Percentiles rank a stretch among this genome's conserved stretches.
These are phyloP conservation scores for Lathyrus tuberosus DNA, from an alignment of 306 rosid species.

Conservation along the genomic window DNA sequence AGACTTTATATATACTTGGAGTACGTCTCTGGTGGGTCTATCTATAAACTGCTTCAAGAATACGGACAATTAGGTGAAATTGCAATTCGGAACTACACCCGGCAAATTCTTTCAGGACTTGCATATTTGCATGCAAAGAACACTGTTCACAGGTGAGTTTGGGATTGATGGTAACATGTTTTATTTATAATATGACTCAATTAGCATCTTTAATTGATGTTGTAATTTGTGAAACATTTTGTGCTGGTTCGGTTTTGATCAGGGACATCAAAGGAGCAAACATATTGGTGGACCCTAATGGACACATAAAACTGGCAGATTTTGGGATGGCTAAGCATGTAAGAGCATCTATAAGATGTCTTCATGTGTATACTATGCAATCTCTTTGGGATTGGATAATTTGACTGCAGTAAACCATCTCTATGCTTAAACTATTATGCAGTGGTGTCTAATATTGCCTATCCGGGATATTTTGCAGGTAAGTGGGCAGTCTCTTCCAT, in stretches of 20 bases:
- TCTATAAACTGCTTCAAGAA: slow-evolving; percentile 83
- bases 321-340: slow-evolving; percentile 99
- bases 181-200: slow-evolving; percentile 26
- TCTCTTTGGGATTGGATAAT: slow-evolving; percentile 41
- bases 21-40: slow-evolving; percentile 94
- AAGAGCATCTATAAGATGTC: slow-evolving; percentile 65
- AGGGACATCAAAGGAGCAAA: slow-evolving; percentile 98
- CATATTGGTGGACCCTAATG: slow-evolving; percentile 90
- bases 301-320: slow-evolving; percentile 89
- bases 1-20: slow-evolving; percentile 88
- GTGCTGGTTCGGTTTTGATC: slow-evolving; percentile 52
- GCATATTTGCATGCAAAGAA: slow-evolving; percentile 88
- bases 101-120: slow-evolving; percentile 88
- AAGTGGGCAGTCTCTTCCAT: slow-evolving; percentile 71
- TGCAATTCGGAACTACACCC: slow-evolving; percentile 88
- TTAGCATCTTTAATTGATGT: slow-evolving; percentile 21
- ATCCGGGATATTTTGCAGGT: slow-evolving; percentile 56
- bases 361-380: slow-evolving; percentile 50
- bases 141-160: slow-evolving; percentile 85
- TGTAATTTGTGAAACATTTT: slow-evolving; percentile 55
- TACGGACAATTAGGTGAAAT: slow-evolving; percentile 84
- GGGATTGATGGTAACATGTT: background rate
- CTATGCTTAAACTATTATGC: slow-evolving; percentile 38
- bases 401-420: slow-evolving; percentile 53
- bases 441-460: slow-evolving; percentile 43